Conservation (phyloP, 2,329 filamentous ascomycete species). For the Colletotrichum simmondsii region DNA sequence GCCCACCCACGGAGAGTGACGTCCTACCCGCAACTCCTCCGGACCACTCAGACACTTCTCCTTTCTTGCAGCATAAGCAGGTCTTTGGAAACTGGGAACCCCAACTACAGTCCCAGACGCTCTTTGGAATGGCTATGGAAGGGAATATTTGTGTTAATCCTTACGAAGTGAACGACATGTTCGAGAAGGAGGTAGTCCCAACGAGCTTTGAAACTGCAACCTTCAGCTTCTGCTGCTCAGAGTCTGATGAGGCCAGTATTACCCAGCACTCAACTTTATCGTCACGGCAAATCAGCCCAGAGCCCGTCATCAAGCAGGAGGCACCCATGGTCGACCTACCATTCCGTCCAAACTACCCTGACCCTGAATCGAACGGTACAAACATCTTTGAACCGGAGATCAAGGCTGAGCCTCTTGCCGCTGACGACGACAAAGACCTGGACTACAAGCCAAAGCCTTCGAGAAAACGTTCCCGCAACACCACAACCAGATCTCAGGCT, state of each 20-base stretch:
- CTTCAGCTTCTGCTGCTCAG: constrained; percentile 25
- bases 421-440: constrained; percentile 17
- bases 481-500: neutral
- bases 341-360: constrained; percentile 6
- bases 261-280: constrained; percentile 11
- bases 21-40: constrained; percentile 51
- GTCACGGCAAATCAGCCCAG: constrained; percentile 22
- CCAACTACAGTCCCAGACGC: constrained; percentile 8
- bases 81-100: constrained; percentile 8
- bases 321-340: neutral
- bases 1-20: constrained; percentile 53
- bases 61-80: constrained; percentile 38
- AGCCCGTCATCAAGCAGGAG: constrained; percentile 23
- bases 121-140: constrained; percentile 17
- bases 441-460: constrained; percentile 29
- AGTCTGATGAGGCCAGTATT: constrained; percentile 10
- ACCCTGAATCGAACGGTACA: constrained; percentile 35
- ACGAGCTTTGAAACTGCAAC: neutral
- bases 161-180: constrained; percentile 27
- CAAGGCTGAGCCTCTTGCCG: neutral
- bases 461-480: constrained; percentile 31
- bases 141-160: constrained; percentile 29
- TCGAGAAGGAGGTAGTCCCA: constrained; percentile 19
- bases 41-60: constrained; percentile 46
- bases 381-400: constrained; percentile 30